phyloP scores from a whole-genome alignment of 2,329 filamentous ascomycete genomes.

The Huntiella omanensis region DNA sequence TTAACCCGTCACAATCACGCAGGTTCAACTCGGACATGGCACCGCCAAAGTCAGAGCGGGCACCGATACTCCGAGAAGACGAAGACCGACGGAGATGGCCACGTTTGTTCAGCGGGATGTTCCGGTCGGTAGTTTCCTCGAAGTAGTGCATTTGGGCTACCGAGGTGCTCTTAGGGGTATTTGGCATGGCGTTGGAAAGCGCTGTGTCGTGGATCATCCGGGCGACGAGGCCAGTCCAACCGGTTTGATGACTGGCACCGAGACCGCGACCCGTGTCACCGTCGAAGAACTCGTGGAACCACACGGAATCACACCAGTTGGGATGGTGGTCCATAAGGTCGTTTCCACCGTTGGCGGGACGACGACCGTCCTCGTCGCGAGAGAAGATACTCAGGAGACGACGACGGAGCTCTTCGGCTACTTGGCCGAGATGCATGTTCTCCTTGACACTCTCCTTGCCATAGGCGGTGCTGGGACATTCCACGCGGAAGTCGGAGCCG shows the following conservation, averaged over 20 bases:
- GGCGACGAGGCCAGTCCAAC: conserved; percentile 88
- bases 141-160: conserved; percentile 84
- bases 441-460: conserved; percentile 2
- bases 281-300: conserved; percentile 97
- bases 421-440: conserved; percentile 86
- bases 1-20: not conserved
- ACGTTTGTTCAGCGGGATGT: conserved; percentile 15
- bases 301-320: conserved; percentile 80
- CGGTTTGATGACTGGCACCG: conserved; percentile 84
- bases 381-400: conserved; percentile 82
- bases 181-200: conserved; percentile 81
- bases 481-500: conserved; percentile 68
- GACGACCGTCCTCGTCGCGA: conserved; percentile 63
- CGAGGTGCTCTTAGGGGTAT: conserved; percentile 69
- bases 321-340: conserved; percentile 79
- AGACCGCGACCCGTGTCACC: conserved; percentile 77
- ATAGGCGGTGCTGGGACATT: conserved; percentile 42
- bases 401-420: conserved; percentile 89
- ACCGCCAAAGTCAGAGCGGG: conserved; percentile 53
- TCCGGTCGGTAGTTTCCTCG: conserved; percentile 59
- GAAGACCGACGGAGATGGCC: conserved; percentile 51
- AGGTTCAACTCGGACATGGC: not conserved
- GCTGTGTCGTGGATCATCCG: conserved; percentile 97
- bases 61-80: conserved; percentile 65
- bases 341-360: conserved; percentile 72